Conservation (phyloP, 768 basidiomycete species). For the Pluteus cervinus region DNA sequence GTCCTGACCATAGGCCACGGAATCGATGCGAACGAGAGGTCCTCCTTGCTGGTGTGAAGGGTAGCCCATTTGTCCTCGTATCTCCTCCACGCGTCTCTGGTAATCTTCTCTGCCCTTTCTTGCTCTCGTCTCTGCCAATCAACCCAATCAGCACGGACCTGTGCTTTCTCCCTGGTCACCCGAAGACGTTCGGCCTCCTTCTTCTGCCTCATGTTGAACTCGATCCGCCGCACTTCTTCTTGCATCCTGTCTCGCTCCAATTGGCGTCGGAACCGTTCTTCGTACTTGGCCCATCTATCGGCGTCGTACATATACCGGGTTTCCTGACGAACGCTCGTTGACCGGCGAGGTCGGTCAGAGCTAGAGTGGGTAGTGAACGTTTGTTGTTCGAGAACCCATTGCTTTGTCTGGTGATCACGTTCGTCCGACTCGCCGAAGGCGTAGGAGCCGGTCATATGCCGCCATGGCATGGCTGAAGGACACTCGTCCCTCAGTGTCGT, state of each 20-base stretch:
- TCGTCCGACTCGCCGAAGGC: conserved; percentile 46
- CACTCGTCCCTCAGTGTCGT: too few relatives aligned
- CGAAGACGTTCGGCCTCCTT: conserved; percentile 42
- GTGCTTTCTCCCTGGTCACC: conserved; percentile 42
- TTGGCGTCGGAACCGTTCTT: conserved; percentile 39
- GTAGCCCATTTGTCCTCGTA: conserved; percentile 67
- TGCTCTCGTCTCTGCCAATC: conserved; percentile 41
- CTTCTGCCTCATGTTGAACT: conserved; percentile 43
- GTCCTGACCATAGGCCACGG: conserved; percentile 61
- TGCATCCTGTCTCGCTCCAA: conserved; percentile 41
- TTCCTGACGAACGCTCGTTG: conserved; percentile 20
- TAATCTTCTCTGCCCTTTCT: conserved; percentile 34
- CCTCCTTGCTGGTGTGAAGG: conserved; percentile 37
- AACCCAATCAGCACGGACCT: conserved; percentile 27
- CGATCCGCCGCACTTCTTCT: conserved; percentile 50
- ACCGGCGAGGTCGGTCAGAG: conserved; percentile 10
- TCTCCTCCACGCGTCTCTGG: conserved; percentile 49
- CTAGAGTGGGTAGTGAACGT: conserved; percentile 22
- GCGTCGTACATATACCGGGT: conserved; percentile 48
- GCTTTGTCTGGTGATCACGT: conserved; percentile 46
- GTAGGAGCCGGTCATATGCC: conserved; percentile 37
- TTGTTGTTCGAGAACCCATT: conserved; percentile 63
- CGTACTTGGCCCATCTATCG: conserved; percentile 46
- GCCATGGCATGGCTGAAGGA: conserved; percentile 35
- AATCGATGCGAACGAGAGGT: conserved; percentile 52